Conservation (phyloP, 2,329 filamentous ascomycete species). For the Trichoderma sp. region DNA sequence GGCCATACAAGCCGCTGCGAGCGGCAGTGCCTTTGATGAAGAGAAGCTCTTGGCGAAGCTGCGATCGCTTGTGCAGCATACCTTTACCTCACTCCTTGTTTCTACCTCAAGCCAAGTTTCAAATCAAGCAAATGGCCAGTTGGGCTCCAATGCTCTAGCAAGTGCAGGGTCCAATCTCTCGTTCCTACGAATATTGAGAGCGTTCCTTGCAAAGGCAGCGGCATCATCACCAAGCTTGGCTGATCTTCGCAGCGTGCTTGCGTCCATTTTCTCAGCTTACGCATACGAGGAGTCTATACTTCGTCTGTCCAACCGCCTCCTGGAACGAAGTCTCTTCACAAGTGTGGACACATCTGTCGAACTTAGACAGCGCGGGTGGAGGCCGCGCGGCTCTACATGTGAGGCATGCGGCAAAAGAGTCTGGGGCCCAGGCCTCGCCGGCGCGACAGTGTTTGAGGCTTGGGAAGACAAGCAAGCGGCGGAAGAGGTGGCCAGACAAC, state of each 20-base stretch:
- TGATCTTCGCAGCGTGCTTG: conserved; percentile 79
- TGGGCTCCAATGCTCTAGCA: conserved; percentile 36
- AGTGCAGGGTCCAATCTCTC: conserved; percentile 59
- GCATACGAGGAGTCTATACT: conserved; percentile 92
- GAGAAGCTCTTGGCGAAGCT: conserved; percentile 64
- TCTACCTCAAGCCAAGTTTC: conserved; percentile 67
- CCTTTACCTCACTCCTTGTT: conserved; percentile 81
- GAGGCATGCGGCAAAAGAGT: conserved; percentile 78
- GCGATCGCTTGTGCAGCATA: conserved; percentile 79
- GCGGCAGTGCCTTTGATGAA: conserved; percentile 44
- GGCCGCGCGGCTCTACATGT: conserved; percentile 80
- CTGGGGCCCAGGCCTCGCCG: conserved; percentile 81
- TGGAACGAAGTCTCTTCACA: conserved; percentile 85
- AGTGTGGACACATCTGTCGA: conserved; percentile 72
- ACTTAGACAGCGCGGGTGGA: conserved; percentile 82
- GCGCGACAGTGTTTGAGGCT: conserved; percentile 71
- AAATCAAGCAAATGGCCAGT: conserved; percentile 35
- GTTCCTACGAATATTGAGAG: conserved; percentile 84
- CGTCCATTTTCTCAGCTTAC: conserved; percentile 91
- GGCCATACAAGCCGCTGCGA: conserved; percentile 41
- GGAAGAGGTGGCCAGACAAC: conserved; percentile 46
- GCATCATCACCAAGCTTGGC: conserved; percentile 79
- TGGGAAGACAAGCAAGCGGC: conserved; percentile 66
- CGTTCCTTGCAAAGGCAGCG: conserved; percentile 81
- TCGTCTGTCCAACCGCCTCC: conserved; percentile 75